Evolutionary conservation across 106 monocot genomes (phyloP).

Genomic region (Gastrodia elata): DNA sequence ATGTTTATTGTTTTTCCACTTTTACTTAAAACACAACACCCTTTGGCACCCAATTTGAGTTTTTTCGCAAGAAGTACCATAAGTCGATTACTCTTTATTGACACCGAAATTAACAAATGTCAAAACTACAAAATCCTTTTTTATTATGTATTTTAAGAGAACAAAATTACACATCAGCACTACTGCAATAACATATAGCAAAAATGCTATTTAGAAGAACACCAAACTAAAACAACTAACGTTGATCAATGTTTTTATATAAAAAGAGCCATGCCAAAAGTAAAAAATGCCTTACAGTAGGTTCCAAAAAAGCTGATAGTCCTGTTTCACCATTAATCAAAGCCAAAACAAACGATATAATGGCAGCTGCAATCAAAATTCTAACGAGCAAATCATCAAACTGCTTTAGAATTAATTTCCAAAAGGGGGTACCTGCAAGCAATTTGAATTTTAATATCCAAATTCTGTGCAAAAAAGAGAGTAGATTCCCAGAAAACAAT

Average conservation of each 20-base stretch:
- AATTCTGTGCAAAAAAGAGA: not conserved
- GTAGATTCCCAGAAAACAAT: not conserved
- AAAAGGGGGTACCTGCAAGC: slow-evolving; percentile 77
- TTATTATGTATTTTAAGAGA: not conserved
- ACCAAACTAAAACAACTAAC: not conserved
- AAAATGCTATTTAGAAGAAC: not conserved
- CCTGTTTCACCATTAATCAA: slow-evolving; percentile 89
- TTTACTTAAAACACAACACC: not conserved
- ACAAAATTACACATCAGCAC: not conserved
- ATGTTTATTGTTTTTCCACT: not conserved
- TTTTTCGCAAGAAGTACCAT: not conserved
- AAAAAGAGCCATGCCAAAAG: not conserved
- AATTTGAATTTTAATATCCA: slow-evolving; percentile 11
- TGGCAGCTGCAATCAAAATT: slow-evolving; percentile 95
- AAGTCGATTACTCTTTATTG: not conserved
- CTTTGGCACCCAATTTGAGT: not conserved
- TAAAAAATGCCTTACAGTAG: slow-evolving; percentile 56
- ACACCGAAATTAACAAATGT: not conserved
- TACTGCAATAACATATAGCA: not conserved
- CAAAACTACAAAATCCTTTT: not conserved
- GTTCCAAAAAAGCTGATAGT: slow-evolving; percentile 77
- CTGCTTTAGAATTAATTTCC: slow-evolving; percentile 92
- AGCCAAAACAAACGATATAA: slow-evolving; percentile 89
- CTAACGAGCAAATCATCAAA: slow-evolving; percentile 99
- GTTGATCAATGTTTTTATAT: not conserved